phyloP scores from a whole-genome alignment of 2,329 filamentous ascomycete species.

The Fusarium hainanense region DNA sequence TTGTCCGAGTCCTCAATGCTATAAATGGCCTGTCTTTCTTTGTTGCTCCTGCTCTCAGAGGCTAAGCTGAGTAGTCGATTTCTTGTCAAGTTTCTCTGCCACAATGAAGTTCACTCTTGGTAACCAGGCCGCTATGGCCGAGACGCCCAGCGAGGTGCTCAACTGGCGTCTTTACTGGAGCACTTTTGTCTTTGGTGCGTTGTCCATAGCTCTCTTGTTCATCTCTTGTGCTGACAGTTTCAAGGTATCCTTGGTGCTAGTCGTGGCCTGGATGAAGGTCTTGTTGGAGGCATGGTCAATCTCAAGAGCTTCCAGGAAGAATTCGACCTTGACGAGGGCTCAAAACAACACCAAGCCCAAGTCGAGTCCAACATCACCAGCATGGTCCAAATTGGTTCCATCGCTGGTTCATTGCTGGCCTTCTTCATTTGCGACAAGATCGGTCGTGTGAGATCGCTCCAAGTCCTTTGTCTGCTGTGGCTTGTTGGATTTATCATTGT shows the following conservation, averaged over 20 bases:
- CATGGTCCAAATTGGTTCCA: constrained; percentile 77
- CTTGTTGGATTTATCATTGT: constrained; percentile 19
- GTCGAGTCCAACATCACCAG: constrained; percentile 74
- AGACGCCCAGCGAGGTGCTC: constrained; percentile 20
- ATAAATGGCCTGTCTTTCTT: neutral
- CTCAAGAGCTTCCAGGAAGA: constrained; percentile 66
- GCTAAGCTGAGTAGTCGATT: too few species aligned
- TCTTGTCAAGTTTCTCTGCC: neutral
- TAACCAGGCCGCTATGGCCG: constrained; percentile 25
- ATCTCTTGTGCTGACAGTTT: neutral
- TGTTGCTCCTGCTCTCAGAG: too few species aligned
- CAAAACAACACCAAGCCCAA: constrained; percentile 63
- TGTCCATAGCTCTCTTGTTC: fast-evolving
- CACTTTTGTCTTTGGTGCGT: constrained; percentile 24
- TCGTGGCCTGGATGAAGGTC: constrained; percentile 58
- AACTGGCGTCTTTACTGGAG: constrained; percentile 30
- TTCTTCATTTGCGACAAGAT: constrained; percentile 50
- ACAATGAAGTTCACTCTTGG: constrained; percentile 29
- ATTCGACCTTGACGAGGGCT: constrained; percentile 63
- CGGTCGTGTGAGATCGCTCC: constrained; percentile 13
- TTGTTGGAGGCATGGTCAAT: constrained; percentile 72
- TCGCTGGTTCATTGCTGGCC: constrained; percentile 67
- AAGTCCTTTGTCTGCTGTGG: constrained; percentile 12
- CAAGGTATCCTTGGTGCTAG: constrained; percentile 21
- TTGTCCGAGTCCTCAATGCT: neutral